Evolutionary conservation across 2,329 filamentous ascomycete species (phyloP).

Genomic region (Fusarium clavum): DNA sequence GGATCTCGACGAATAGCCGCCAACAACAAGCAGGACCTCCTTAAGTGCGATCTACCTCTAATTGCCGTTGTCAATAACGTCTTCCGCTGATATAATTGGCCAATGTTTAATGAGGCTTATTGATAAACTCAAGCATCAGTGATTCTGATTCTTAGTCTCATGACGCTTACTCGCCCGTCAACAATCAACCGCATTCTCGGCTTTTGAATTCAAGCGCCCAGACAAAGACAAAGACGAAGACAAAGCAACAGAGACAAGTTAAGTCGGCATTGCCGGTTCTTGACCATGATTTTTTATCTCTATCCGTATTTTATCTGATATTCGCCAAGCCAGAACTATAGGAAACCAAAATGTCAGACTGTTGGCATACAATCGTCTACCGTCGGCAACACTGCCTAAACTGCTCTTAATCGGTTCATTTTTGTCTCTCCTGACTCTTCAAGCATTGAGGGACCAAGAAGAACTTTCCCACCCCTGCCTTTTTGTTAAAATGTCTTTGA

Average conservation of each 20-base stretch:
- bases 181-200: background rate
- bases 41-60: background rate
- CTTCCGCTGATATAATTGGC: constrained; percentile 3
- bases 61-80: background rate
- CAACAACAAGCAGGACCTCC: constrained; percentile 16
- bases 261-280: constrained; percentile 20
- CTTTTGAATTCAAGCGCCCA: background rate
- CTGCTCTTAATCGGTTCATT: constrained; percentile 6
- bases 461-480: background rate
- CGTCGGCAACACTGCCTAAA: background rate
- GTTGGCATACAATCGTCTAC: background rate
- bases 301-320: background rate
- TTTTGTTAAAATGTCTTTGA: background rate
- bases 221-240: background rate
- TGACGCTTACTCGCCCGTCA: background rate
- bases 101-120: constrained; percentile 12
- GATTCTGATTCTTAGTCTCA: background rate
- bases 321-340: constrained; percentile 11
- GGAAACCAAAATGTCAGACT: constrained; percentile 11
- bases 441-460: background rate
- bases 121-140: background rate
- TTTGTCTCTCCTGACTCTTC: constrained; percentile 19
- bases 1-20: constrained; percentile 31
- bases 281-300: background rate
- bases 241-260: constrained; percentile 3